Conservation (phyloP, 2,329 filamentous ascomycete genomes). For the Leptodontidium sp. region DNA sequence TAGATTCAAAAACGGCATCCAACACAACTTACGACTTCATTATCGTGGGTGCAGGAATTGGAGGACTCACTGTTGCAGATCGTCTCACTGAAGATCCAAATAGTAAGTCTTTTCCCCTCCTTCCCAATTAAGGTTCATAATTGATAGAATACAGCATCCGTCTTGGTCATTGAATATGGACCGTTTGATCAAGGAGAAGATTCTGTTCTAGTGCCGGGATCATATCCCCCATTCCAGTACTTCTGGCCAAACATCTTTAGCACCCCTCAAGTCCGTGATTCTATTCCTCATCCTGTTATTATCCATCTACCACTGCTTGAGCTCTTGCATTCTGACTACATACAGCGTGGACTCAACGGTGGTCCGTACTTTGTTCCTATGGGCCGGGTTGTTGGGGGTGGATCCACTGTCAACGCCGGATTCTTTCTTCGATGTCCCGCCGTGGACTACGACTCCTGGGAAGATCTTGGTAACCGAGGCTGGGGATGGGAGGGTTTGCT, state of each 20-base stretch:
- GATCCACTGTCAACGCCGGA: constrained; percentile 49
- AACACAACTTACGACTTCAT: constrained; percentile 39
- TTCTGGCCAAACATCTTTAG: constrained; percentile 49
- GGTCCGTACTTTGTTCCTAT: constrained; percentile 45
- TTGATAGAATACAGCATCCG: constrained; percentile 27
- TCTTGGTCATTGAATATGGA: constrained; percentile 60
- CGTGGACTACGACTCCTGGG: constrained; percentile 56
- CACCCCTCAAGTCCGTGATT: constrained; percentile 22
- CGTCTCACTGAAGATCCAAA: constrained; percentile 32
- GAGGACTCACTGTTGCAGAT: constrained; percentile 33
- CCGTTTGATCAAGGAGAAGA: constrained; percentile 56
- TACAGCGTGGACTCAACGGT: constrained; percentile 49
- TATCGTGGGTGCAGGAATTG: constrained; percentile 47
- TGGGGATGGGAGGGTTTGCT: constrained; percentile 59
- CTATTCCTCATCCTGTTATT: not conserved
- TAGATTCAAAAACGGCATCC: constrained; percentile 13
- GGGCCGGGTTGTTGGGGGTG: constrained; percentile 55
- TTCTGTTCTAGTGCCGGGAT: constrained; percentile 53
- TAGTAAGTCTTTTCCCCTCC: constrained; percentile 38
- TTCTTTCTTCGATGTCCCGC: constrained; percentile 32
- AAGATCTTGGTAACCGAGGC: constrained; percentile 54
- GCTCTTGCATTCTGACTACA: not conserved
- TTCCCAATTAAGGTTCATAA: not conserved
- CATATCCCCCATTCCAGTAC: constrained; percentile 56
- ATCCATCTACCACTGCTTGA: not conserved